Evolutionary conservation across 2,329 filamentous ascomycete genomes (phyloP).

Genomic region (Colletotrichum cordylinicola): DNA sequence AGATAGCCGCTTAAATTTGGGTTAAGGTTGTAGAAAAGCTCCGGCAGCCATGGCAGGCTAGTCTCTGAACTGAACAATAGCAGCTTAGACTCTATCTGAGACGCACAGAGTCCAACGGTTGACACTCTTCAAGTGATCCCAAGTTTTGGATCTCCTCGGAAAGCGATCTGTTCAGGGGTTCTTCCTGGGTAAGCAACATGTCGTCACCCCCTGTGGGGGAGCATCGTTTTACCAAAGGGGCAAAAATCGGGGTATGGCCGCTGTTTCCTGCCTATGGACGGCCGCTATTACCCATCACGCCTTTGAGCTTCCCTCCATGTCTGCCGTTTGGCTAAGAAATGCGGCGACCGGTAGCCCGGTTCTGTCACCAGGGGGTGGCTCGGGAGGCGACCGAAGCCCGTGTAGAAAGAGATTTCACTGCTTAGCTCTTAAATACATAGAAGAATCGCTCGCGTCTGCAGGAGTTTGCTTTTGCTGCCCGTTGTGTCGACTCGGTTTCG

Average conservation of each 20-base stretch:
- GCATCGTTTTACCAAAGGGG: not conserved
- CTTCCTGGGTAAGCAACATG: not conserved
- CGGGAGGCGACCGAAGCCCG: not conserved
- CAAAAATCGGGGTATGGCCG: not conserved
- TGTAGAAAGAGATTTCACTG: not conserved
- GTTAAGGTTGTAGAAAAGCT: not conserved
- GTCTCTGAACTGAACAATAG: no score
- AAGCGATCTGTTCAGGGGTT: not conserved
- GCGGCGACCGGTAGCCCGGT: not conserved
- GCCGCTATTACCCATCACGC: not conserved
- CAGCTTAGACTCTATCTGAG: no score
- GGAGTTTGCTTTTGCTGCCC: not conserved
- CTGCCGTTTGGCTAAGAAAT: not conserved
- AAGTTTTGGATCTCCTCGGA: not conserved
- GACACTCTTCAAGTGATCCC: no score
- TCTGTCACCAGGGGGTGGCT: not conserved
- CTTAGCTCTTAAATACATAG: not conserved
- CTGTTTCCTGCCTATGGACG: not conserved
- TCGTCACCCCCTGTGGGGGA: not conserved
- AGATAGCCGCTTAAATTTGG: not conserved
- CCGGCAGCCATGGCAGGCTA: not conserved
- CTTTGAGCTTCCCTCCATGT: not conserved
- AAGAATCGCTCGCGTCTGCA: not conserved
- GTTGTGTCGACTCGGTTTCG: not conserved
- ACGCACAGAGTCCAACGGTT: no score